Evolutionary conservation across 192 early-diverging fungal species (phyloP), one percentile per base, ranked within the genome.

Genomic region (Bifiguratus adelaidae): DNA sequence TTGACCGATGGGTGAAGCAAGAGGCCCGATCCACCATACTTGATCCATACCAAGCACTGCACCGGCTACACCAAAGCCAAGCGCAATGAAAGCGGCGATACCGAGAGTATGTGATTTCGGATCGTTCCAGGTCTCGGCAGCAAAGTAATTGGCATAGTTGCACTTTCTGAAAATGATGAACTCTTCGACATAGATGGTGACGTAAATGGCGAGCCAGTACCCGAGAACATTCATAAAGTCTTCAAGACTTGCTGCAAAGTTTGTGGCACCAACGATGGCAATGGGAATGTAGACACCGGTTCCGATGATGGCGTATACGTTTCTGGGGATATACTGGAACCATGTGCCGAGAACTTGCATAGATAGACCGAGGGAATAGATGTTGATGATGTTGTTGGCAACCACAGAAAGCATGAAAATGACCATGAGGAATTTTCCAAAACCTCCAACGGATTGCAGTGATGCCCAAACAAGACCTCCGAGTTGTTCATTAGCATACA

Each of bases 381-480:
- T 56, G 58, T 62, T 62, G 36, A 56, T 55, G 27, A 62, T 52
- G 41, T 62, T 62, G 49, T 53, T 53, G 21, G 60, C 60, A 21
- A 62, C 30, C 7, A 51, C 60, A 4, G 51, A 55, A 34, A 62
- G 56, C 13, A 42, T 50, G 25, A 62, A 36, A 27, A 62, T 37
- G 12, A 62, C 60, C 30, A 62, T 47, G 15, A 52, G 34, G 49
- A 62, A 62, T 18, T 24, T 55, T n/a, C 58, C 60, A 30, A 62
- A 62, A 13, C 60, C 60, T 28, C 42, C 42, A 0, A 44, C 42
- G 42, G 42, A 44, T 15, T 20, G 23, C 13, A 44, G 11, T 16
- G 42, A 0, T 20, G 42, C 42, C 20, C 13, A 44, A n/a, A 44
- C 42, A 12, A 44, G 18, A 2, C 42, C 42, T 44, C 42, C 42